Evolutionary conservation across 2,329 filamentous ascomycete genomes (phyloP).

Genomic region (Ophiostoma angusticollis): DNA sequence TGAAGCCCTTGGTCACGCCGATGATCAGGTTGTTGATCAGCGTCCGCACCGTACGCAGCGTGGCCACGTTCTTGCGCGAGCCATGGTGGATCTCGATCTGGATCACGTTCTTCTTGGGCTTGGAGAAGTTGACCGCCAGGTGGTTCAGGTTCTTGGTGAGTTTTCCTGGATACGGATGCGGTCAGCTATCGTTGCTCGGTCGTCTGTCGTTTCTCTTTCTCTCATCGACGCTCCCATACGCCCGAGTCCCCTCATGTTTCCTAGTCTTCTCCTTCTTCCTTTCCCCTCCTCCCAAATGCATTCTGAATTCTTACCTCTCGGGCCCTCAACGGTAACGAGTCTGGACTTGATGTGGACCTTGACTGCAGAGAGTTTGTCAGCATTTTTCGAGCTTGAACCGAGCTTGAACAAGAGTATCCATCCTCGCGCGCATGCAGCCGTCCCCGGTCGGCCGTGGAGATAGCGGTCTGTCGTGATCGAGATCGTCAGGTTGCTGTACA

Average conservation of each 20-base stretch:
- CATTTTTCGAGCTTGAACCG: no score
- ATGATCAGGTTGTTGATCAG: conserved; percentile 98
- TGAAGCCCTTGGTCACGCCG: conserved; percentile 97
- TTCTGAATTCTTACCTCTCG: conserved; percentile 54
- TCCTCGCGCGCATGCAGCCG: no score
- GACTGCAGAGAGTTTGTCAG: conserved; percentile 57
- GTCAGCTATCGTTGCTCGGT: no score
- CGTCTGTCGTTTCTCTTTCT: conserved; percentile 4
- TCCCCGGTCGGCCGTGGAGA: no score
- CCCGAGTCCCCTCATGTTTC: no score
- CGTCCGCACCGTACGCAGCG: conserved; percentile 93
- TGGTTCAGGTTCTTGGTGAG: conserved; percentile 94
- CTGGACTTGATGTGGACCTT: conserved; percentile 96
- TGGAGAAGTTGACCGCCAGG: conserved; percentile 88
- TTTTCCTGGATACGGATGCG: conserved; percentile 55
- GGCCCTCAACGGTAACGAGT: conserved; percentile 92
- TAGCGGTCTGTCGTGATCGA: no score
- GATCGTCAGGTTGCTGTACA: no score
- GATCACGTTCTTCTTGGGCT: conserved; percentile 75
- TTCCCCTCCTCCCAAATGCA: not conserved
- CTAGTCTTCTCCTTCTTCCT: not conserved
- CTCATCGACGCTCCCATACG: no score
- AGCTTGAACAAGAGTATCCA: no score
- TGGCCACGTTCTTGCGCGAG: conserved; percentile 92
- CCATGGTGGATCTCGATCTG: conserved; percentile 99